phyloP scores from a whole-genome alignment of 139 green algal genomes.

The Mesotaenium endlicherianum region DNA sequence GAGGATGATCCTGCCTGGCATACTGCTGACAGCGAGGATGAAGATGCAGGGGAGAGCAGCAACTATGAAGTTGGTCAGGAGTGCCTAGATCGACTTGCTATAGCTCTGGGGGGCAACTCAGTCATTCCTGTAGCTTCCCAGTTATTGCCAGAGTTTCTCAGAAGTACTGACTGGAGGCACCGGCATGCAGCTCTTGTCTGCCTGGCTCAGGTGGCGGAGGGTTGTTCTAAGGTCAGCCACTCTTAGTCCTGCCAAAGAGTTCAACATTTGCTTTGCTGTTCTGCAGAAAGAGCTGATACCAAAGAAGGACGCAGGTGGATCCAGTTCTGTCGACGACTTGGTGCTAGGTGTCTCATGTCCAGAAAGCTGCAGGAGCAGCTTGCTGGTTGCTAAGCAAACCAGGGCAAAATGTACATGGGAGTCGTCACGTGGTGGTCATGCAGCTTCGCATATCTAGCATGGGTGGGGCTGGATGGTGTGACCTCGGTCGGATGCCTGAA shows the following conservation, averaged over 20 bases:
- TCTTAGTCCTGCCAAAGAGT: background rate
- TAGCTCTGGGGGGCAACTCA: constrained; percentile 83
- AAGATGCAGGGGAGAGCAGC: constrained; percentile 24
- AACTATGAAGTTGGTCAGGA: constrained; percentile 70
- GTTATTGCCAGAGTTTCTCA: constrained; percentile 73
- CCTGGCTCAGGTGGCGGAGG: constrained; percentile 92
- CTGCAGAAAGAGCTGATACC: too few relatives aligned
- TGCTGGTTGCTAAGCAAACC: too few relatives aligned
- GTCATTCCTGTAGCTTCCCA: constrained; percentile 76
- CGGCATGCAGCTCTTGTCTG: constrained; percentile 88
- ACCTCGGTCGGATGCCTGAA: too few relatives aligned
- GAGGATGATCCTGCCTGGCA: constrained; percentile 87
- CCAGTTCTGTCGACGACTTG: too few relatives aligned
- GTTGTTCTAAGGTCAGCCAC: constrained; percentile 80
- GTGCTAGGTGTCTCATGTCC: too few relatives aligned
- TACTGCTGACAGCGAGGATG: constrained; percentile 60
- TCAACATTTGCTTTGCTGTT: too few relatives aligned
- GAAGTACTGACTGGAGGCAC: constrained; percentile 82
- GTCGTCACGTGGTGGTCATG: too few relatives aligned
- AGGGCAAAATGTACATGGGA: too few relatives aligned
- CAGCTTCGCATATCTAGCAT: too few relatives aligned
- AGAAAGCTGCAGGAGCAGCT: too few relatives aligned
- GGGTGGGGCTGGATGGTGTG: too few relatives aligned
- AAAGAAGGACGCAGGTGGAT: too few relatives aligned
- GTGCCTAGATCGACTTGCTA: constrained; percentile 89